Percentiles rank a stretch among this genome's conserved stretches.
These are phyloP conservation scores for Cutaneotrichosporon mucoides DNA, from an alignment of 1,284 basidiomycete species.

Conservation along the genomic window DNA sequence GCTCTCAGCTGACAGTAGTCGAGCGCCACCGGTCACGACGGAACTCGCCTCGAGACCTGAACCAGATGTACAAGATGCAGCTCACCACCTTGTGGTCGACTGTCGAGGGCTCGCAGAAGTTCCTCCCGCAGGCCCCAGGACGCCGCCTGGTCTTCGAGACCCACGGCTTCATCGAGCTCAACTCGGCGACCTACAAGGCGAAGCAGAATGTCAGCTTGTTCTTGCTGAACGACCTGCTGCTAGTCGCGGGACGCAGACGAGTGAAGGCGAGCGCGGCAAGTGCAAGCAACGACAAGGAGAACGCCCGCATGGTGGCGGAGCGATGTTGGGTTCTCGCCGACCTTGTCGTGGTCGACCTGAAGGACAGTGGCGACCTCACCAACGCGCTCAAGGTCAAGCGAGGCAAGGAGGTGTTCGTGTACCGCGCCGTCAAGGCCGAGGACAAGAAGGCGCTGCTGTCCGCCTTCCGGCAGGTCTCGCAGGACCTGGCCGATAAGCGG, in stretches of 20 bases:
- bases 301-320: conserved; percentile 74
- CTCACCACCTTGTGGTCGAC: conserved; percentile 85
- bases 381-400: conserved; percentile 95
- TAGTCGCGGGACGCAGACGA: conserved; percentile 66
- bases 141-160: conserved; percentile 86
- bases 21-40: conserved; percentile 67
- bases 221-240: conserved; percentile 82
- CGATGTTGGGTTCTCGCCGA: conserved; percentile 87
- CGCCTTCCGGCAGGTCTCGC: conserved; percentile 85
- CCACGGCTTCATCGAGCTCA: conserved; percentile 76
- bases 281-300: conserved; percentile 55
- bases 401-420: conserved; percentile 90
- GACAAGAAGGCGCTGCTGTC: conserved; percentile 83
- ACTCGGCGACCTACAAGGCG: conserved; percentile 92
- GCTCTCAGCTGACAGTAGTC: conserved; percentile 25
- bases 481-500: conserved; percentile 79
- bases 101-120: conserved; percentile 95
- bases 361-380: conserved; percentile 85
- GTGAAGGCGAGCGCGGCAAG: conserved; percentile 26
- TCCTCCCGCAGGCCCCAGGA: conserved; percentile 82
- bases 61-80: conserved; percentile 88
- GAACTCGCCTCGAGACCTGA: conserved; percentile 86
- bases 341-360: conserved; percentile 89
- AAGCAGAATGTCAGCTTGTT: conserved; percentile 84
- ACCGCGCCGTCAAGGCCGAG: conserved; percentile 70